Conservation (phyloP, 177 flowering plant species). For the Vitis hybrid region DNA sequence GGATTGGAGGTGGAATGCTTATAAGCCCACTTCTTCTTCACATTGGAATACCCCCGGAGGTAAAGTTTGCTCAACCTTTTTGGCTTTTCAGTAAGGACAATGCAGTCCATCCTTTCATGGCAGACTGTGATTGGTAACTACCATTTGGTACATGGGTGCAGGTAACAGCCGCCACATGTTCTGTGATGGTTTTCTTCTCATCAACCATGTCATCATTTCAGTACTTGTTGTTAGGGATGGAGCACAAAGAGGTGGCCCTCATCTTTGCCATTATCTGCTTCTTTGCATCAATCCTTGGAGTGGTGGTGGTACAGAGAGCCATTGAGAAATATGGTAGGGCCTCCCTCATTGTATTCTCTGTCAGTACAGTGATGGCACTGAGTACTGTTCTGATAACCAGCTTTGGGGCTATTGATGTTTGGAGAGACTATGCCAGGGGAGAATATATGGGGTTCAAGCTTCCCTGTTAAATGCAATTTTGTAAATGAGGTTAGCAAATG, state of each 20-base stretch:
- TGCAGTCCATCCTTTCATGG: too few relatives aligned
- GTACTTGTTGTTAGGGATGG: constrained; percentile 61
- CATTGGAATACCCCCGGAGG: constrained; percentile 68
- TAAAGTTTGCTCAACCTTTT: constrained; percentile 13
- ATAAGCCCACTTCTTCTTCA: constrained; percentile 81
- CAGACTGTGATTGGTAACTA: neutral
- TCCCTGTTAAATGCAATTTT: constrained; percentile 40
- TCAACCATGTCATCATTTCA: constrained; percentile 72
- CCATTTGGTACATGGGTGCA: constrained; percentile 14
- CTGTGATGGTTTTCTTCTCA: constrained; percentile 78
- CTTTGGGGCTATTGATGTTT: constrained; percentile 55
- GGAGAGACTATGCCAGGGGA: constrained; percentile 45
- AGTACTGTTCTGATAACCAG: constrained; percentile 61
- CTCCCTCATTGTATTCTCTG: constrained; percentile 67
- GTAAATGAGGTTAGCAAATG: neutral
- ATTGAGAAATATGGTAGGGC: constrained; percentile 52
- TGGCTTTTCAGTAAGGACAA: neutral
- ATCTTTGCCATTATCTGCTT: constrained; percentile 45
- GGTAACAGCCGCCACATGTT: constrained; percentile 76
- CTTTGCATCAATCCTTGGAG: constrained; percentile 50
- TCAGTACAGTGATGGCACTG: constrained; percentile 60
- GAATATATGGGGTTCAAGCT: constrained; percentile 59
- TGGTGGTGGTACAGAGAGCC: constrained; percentile 46
- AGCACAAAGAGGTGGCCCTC: constrained; percentile 36
- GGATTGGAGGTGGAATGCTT: constrained; percentile 84